These are phyloP conservation scores for Rubroboletus satanas DNA, from an alignment of 768 basidiomycete species.

Conservation along the genomic window DNA sequence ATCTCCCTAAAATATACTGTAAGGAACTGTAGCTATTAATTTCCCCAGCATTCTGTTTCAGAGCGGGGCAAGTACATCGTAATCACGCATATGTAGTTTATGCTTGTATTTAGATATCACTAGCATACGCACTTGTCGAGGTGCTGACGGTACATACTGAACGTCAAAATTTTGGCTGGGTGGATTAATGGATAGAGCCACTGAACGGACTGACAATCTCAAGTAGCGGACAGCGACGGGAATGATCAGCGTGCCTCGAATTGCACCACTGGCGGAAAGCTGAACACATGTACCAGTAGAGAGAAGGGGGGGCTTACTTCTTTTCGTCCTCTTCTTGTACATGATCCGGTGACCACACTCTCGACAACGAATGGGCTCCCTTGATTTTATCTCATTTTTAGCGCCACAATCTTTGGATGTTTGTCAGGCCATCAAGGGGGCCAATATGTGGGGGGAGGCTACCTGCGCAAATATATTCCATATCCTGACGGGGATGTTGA, in stretches of 20 bases:
- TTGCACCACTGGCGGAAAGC: conserved; percentile 28
- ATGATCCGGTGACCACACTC: conserved; percentile 98
- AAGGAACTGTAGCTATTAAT: conserved; percentile 2
- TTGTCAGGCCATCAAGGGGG: conserved; percentile 11
- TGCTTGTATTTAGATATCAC: conserved; percentile 10
- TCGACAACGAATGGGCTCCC: conserved; percentile 92
- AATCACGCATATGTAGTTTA: conserved; percentile 22
- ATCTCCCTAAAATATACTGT: conserved; percentile 4
- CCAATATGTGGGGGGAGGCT: conserved; percentile 19
- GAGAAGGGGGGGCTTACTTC: conserved; percentile 62
- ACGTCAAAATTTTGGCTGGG: neutral
- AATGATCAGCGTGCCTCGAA: conserved; percentile 30
- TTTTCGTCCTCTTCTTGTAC: conserved; percentile 94
- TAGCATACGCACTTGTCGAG: neutral
- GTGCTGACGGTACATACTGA: neutral
- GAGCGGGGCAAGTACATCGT: conserved; percentile 7
- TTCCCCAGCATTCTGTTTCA: neutral
- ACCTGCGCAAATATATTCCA: conserved; percentile 90
- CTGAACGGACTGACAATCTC: neutral
- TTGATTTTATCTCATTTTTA: conserved; percentile 84
- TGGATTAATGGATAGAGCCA: neutral
- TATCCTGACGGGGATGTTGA: conserved; percentile 49
- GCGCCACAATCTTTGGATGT: conserved; percentile 74
- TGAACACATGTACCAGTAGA: neutral
- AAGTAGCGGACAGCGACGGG: neutral